Base-by-base conservation (phyloP, 192 early-diverging fungal genomes). In the Thamnidium elegans region DNA sequence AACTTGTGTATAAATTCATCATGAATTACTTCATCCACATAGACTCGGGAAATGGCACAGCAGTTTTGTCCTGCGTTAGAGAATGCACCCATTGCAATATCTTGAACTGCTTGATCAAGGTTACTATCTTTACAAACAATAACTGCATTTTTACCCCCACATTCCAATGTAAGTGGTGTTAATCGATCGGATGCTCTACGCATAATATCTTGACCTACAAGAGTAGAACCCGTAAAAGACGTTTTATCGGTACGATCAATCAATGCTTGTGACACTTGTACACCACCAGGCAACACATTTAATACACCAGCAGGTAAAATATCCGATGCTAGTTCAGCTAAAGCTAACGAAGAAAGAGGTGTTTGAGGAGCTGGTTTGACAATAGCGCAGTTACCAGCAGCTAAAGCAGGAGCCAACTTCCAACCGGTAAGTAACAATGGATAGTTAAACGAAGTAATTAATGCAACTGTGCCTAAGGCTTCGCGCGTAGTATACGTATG, bases 391-490 rank as follows among this genome's bases (percentile, higher is more conserved):
- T 84, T 87, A 5, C 92, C 91, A 23, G 78, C 84, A 7, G 86
- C 88, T 21, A 92, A 72, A 17, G 87, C 83, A 4, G 92, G 89
- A 3, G 86, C 93, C 46, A 94, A 78, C 58, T 94, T 95, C 86
- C 86, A 88, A 20, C 83, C 87, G 1, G 87, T 64, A 50, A 84
- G 45, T 21, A 70, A 70, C 5, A 89, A 73, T 0, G 88, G 88
- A 45, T 87, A 88, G 72, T 89, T 88, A 61, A 84, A 89, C 9
- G 79, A 76, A 7, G 88, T 91, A 53, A 93, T 89, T n/a, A 90
- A 62, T 2, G 81, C 91, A 47, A 82, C 85, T 3, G 87, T 81
- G 14, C 93, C 91, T n/a, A 81, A 74, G 1, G 89, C 84, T 60
- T 87, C 78, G 9, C 73, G 65, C 32, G 79, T 58, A 0, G 79